Percentiles rank a stretch among this genome's conserved stretches.
Conservation (phyloP, 345 rosid genomes). For the Clausena lansium region DNA sequence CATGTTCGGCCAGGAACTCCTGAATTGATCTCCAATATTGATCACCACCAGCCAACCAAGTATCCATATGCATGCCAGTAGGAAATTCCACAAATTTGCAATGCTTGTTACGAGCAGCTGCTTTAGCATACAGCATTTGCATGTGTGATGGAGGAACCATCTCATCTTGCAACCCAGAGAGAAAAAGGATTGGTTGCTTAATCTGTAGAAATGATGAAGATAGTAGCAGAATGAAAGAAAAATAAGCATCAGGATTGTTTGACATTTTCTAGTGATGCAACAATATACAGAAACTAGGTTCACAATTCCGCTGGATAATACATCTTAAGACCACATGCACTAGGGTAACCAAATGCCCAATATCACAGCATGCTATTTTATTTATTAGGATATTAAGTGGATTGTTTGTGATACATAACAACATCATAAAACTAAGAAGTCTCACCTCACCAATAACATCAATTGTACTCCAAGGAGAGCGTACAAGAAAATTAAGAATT, state of each 20-base stretch:
- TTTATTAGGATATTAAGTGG: constrained; percentile 4
- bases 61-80: constrained; percentile 98
- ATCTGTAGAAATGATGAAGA: constrained; percentile 42
- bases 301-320: background rate
- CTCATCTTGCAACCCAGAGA: constrained; percentile 97
- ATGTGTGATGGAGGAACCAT: constrained; percentile 96
- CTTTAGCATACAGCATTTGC: constrained; percentile 88
- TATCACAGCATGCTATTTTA: background rate
- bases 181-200: constrained; percentile 87
- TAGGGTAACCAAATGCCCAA: background rate
- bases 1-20: constrained; percentile 60
- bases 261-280: constrained; percentile 2
- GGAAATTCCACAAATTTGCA: constrained; percentile 84
- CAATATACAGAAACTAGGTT: constrained; percentile 1
- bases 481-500: constrained; percentile 86
- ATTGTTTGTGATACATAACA: constrained; percentile 3
- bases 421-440: constrained; percentile 7
- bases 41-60: constrained; percentile 95
- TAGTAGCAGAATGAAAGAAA: background rate
- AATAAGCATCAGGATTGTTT: background rate
- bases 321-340: background rate
- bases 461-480: constrained; percentile 97
- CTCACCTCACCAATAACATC: constrained; percentile 84
- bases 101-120: constrained; percentile 70
- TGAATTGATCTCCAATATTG: constrained; percentile 71